These are phyloP conservation scores for Trypanosoma congolense DNA, from an alignment of 208 protist genomes.

Conservation along the genomic window DNA sequence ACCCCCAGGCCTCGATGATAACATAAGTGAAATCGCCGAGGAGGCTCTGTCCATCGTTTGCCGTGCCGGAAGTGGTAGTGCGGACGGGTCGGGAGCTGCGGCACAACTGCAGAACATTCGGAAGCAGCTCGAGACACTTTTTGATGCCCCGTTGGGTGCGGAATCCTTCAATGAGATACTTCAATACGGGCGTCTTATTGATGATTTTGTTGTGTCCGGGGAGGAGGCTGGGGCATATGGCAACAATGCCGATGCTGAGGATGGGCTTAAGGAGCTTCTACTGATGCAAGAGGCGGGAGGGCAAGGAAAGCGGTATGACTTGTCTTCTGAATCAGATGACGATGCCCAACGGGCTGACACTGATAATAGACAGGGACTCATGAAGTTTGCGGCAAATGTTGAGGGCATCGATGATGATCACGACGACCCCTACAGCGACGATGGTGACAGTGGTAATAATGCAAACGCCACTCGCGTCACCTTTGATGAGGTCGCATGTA, in stretches of 20 bases:
- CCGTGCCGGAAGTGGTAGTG: constrained; percentile 17
- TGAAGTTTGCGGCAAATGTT: constrained; percentile 42
- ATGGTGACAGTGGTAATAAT: constrained; percentile 8
- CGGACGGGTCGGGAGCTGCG: not conserved
- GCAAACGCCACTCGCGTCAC: constrained; percentile 24
- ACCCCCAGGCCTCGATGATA: constrained; percentile 66
- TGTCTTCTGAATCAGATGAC: constrained; percentile 11
- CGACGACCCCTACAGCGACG: constrained; percentile 27
- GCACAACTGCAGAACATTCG: constrained; percentile 38
- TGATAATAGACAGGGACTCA: constrained; percentile 22
- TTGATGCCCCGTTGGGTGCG: constrained; percentile 57
- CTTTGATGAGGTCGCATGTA: constrained; percentile 84
- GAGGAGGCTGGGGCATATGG: not conserved
- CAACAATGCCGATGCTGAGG: not conserved
- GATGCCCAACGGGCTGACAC: constrained; percentile 27
- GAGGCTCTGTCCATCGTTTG: constrained; percentile 71
- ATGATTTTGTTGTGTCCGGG: constrained; percentile 65
- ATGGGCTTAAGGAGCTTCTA: constrained; percentile 18
- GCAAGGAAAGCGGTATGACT: constrained; percentile 1
- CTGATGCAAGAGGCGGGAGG: constrained; percentile 16
- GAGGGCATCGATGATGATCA: constrained; percentile 35
- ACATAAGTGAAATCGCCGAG: constrained; percentile 76
- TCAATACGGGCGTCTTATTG: constrained; percentile 71
- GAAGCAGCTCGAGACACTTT: constrained; percentile 51
- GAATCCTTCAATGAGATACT: constrained; percentile 61